phyloP scores from a whole-genome alignment of 352 stramenopile genomes.

The Sclerospora graminicola region DNA sequence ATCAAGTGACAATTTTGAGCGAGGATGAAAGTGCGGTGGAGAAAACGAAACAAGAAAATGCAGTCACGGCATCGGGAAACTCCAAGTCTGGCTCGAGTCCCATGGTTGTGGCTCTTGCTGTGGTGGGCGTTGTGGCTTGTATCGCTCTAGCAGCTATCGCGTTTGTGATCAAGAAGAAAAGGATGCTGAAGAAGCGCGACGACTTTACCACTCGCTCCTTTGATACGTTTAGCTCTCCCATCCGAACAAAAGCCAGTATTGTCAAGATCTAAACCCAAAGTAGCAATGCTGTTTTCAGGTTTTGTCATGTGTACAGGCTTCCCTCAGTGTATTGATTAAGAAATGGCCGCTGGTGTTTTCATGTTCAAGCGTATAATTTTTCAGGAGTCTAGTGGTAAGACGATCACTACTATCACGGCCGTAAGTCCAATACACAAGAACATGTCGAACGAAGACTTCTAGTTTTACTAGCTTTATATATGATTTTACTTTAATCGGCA shows the following conservation, averaged over 20 bases:
- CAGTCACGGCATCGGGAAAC: conserved; percentile 6
- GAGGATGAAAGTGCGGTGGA: conserved; percentile 13
- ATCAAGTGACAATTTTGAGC: conserved; percentile 15
- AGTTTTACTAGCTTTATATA: too few species aligned
- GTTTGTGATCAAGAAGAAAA: conserved; percentile 19
- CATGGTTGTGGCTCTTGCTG: conserved; percentile 14
- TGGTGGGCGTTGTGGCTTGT: conserved; percentile 9
- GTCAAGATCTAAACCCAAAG: conserved; percentile 23
- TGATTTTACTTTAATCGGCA: too few species aligned
- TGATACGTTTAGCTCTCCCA: conserved; percentile 21
- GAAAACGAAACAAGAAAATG: conserved; percentile 12
- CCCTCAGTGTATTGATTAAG: too few species aligned
- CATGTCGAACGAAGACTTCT: too few species aligned
- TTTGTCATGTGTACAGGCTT: too few species aligned
- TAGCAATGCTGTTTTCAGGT: too few species aligned
- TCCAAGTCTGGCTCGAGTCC: conserved; percentile 18
- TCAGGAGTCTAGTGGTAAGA: too few species aligned
- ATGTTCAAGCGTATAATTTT: too few species aligned
- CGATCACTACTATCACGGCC: too few species aligned
- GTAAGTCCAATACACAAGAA: too few species aligned
- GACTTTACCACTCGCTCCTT: conserved; percentile 14
- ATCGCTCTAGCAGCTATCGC: conserved; percentile 14
- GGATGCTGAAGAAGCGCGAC: conserved; percentile 12
- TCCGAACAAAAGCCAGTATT: conserved; percentile 17
- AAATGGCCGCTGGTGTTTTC: too few species aligned